Percentiles rank a stretch among this genome's conserved stretches.
phyloP scores from a whole-genome alignment of 2,329 filamentous ascomycete species.

The Davidsoniella australis region DNA sequence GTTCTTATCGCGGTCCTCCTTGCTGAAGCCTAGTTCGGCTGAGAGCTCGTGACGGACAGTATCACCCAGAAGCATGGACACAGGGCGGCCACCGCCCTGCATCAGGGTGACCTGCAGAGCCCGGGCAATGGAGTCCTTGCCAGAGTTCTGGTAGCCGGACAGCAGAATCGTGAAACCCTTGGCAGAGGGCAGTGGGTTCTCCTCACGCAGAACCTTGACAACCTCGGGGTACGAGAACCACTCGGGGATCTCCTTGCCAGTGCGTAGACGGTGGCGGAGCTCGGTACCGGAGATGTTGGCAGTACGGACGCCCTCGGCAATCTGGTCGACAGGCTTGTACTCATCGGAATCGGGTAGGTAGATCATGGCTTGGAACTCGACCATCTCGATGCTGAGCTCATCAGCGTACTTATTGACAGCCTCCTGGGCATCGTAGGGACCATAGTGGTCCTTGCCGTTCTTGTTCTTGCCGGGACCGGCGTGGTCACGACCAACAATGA shows the following conservation, averaged over 20 bases:
- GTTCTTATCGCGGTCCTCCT: slow-evolving; percentile 84
- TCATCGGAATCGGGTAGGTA: slow-evolving; percentile 95
- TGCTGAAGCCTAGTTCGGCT: slow-evolving; percentile 86
- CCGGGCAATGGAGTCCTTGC: slow-evolving; percentile 91
- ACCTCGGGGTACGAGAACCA: slow-evolving; percentile 99
- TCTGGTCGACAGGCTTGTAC: slow-evolving; percentile 86
- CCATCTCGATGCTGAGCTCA: slow-evolving; percentile 96
- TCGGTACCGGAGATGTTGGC: slow-evolving; percentile 79
- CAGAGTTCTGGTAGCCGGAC: slow-evolving; percentile 89
- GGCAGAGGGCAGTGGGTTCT: slow-evolving; percentile 74
- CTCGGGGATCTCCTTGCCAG: slow-evolving; percentile 86
- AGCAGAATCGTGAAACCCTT: slow-evolving; percentile 99
- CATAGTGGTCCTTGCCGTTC: slow-evolving; percentile 92
- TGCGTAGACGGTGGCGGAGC: slow-evolving; percentile 78
- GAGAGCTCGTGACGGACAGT: slow-evolving; percentile 88
- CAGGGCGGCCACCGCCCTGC: slow-evolving; percentile 89
- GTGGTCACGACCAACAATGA: slow-evolving; percentile 97
- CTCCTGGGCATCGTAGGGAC: slow-evolving; percentile 91
- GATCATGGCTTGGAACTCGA: slow-evolving; percentile 99
- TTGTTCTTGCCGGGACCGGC: slow-evolving; percentile 97
- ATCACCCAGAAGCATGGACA: slow-evolving; percentile 87
- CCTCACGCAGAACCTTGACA: slow-evolving; percentile 87
- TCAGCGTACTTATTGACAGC: slow-evolving; percentile 91
- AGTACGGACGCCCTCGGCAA: slow-evolving; percentile 66
- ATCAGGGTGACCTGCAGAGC: slow-evolving; percentile 94